Base-by-base conservation (phyloP, 352 stramenopile genomes). In the Pythium aphanidermatum region DNA sequence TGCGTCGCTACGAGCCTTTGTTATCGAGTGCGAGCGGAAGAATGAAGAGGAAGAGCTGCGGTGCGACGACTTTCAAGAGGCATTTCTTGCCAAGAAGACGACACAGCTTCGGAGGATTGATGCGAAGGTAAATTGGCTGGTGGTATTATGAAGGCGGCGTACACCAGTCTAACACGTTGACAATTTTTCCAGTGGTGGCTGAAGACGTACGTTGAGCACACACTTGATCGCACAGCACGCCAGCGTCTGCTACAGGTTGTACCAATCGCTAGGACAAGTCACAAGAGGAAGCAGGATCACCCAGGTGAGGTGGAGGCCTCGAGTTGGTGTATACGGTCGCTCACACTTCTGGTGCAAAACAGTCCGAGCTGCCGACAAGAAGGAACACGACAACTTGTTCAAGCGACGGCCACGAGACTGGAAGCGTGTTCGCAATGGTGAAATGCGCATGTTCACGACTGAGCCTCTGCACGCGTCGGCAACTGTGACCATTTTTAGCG, bases 131-230 rank as follows among this genome's bases (percentile, higher is more conserved):
- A 13, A 32, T 29, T 16, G 5, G 2, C 3, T 28, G n/a, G n/a
- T n/a, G n/a, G n/a, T n/a, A n/a, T n/a, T n/a, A n/a, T n/a, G n/a
- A n/a, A n/a, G n/a, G n/a, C n/a, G n/a, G n/a, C n/a, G n/a, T n/a
- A n/a, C n/a, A n/a, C n/a, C n/a, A n/a, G n/a, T n/a, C n/a, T n/a
- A n/a, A n/a, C n/a, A n/a, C n/a, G n/a, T n/a, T n/a, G n/a, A n/a
- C n/a, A n/a, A n/a, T n/a, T n/a, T n/a, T n/a, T 57, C 40, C 35
- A 90, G 77, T 90, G 77, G 77, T 90, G 77, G 77, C 43, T 90
- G 30, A 66, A 49, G 34, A 58, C 74, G 34, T 90, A 83, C 43
- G 73, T 86, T 9, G 68, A 90, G 47, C 77, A 90, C 51, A 75
- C 74, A 10, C 48, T 90, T 27, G 68, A 90, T 46, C 72, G 74